Evolutionary conservation across 2,329 filamentous ascomycete genomes (phyloP).

Genomic region (Cercospora citrullina): DNA sequence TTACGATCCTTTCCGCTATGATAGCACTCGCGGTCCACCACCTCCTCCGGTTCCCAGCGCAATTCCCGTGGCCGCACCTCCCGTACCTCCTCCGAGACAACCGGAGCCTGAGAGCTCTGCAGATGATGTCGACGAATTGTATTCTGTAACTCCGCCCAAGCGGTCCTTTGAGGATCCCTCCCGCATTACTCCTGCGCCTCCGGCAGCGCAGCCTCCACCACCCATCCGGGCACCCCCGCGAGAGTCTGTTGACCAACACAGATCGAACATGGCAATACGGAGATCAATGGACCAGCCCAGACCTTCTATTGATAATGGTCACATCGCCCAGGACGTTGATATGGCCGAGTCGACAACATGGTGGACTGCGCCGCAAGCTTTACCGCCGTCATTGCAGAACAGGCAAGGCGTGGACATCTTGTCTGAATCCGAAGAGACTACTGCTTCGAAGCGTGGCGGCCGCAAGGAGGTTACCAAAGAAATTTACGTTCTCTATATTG

Average conservation of each 20-base stretch:
- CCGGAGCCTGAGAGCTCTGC: constrained; percentile 39
- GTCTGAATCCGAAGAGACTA: constrained; percentile 77
- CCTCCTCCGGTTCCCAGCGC: constrained; percentile 37
- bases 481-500: constrained; percentile 84
- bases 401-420: constrained; percentile 75
- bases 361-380: constrained; percentile 80
- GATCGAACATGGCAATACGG: constrained; percentile 52
- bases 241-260: constrained; percentile 59
- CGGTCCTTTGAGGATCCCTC: constrained; percentile 39
- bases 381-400: constrained; percentile 78
- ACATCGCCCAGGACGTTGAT: constrained; percentile 85
- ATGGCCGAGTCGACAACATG: constrained; percentile 72
- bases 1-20: constrained; percentile 66
- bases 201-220: constrained; percentile 38
- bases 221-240: constrained; percentile 48
- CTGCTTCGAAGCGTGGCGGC: constrained; percentile 66
- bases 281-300: constrained; percentile 74
- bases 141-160: constrained; percentile 45
- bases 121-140: constrained; percentile 53
- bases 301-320: constrained; percentile 72
- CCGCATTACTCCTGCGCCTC: constrained; percentile 49
- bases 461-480: constrained; percentile 74
- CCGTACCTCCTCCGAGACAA: constrained; percentile 36
- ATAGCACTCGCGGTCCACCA: constrained; percentile 27
- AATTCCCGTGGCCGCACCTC: constrained; percentile 35